Conservation (phyloP, 352 stramenopile species). For the Thalassiosira pacifica region DNA sequence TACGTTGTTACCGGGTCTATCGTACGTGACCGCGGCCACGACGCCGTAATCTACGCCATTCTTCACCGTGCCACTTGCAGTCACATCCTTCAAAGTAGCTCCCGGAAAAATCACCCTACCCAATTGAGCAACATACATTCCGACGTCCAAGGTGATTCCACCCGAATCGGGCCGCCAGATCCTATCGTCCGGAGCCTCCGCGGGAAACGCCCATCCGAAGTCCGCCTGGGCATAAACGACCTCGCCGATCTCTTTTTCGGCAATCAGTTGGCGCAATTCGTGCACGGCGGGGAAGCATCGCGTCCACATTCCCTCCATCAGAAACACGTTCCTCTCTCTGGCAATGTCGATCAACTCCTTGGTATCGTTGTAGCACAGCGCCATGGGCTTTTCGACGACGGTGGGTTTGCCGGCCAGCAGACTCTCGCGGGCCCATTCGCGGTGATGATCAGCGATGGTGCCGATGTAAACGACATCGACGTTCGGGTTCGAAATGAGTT, state of each 20-base stretch:
- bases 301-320: slow-evolving; percentile 88
- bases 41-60: slow-evolving; percentile 63
- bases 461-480: slow-evolving; percentile 90
- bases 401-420: slow-evolving; percentile 88
- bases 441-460: slow-evolving; percentile 88
- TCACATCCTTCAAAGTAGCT: slow-evolving; percentile 75
- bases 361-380: slow-evolving; percentile 84
- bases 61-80: slow-evolving; percentile 50
- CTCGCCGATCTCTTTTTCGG: slow-evolving; percentile 82
- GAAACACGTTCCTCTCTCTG: slow-evolving; percentile 87
- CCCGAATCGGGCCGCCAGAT: slow-evolving; percentile 82
- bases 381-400: slow-evolving; percentile 90
- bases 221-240: slow-evolving; percentile 87
- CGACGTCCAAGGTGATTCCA: slow-evolving; percentile 83
- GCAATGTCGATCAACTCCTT: slow-evolving; percentile 79
- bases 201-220: slow-evolving; percentile 77
- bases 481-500: slow-evolving; percentile 81
- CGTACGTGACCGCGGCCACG: slow-evolving; percentile 49
- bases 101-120: slow-evolving; percentile 85
- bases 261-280: slow-evolving; percentile 85
- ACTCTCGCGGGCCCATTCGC: slow-evolving; percentile 41
- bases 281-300: slow-evolving; percentile 89
- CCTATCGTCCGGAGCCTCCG: slow-evolving; percentile 62
- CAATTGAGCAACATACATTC: slow-evolving; percentile 89
- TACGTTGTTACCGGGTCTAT: background rate